Conservation (phyloP, 2,329 filamentous ascomycete genomes). For the Aspergillus hiratsukae region DNA sequence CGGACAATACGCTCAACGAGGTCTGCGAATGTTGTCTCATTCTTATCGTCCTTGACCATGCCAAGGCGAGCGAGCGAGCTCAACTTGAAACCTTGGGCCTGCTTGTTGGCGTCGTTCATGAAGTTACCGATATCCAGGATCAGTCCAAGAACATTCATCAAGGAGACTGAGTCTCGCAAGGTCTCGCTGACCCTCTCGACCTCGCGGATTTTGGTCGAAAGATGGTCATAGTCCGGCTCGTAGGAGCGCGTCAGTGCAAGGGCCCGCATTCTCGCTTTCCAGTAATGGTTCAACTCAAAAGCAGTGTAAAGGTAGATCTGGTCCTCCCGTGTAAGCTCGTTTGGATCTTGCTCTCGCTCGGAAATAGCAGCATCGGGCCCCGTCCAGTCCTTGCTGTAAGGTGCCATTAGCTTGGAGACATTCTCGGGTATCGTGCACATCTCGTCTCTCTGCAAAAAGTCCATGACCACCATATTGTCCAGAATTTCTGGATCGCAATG, state of each 20-base stretch:
- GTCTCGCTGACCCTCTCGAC: constrained; percentile 87
- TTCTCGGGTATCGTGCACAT: constrained; percentile 91
- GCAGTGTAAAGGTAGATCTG: constrained; percentile 92
- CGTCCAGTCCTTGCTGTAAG: constrained; percentile 95
- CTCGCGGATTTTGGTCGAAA: constrained; percentile 76
- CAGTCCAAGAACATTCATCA: constrained; percentile 93
- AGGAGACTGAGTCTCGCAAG: constrained; percentile 79
- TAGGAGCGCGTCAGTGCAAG: constrained; percentile 77
- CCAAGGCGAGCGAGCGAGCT: constrained; percentile 86
- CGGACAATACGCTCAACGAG: constrained; percentile 94
- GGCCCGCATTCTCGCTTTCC: constrained; percentile 95
- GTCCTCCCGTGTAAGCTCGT: constrained; percentile 86
- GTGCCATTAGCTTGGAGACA: constrained; percentile 82
- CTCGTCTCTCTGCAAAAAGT: constrained; percentile 90
- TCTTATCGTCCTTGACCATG: constrained; percentile 99
- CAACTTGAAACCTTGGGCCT: constrained; percentile 95
- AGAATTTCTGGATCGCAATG: constrained; percentile 88
- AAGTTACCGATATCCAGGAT: constrained; percentile 99
- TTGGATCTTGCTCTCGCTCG: constrained; percentile 76
- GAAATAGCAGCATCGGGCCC: constrained; percentile 75
- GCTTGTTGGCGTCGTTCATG: constrained; percentile 99
- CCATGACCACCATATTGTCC: constrained; percentile 89
- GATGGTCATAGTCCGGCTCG: constrained; percentile 86
- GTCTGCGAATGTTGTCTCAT: constrained; percentile 92
- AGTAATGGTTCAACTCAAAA: constrained; percentile 94